Base-by-base conservation (phyloP, 1,284 basidiomycete species). In the Microbotryum violaceum region DNA sequence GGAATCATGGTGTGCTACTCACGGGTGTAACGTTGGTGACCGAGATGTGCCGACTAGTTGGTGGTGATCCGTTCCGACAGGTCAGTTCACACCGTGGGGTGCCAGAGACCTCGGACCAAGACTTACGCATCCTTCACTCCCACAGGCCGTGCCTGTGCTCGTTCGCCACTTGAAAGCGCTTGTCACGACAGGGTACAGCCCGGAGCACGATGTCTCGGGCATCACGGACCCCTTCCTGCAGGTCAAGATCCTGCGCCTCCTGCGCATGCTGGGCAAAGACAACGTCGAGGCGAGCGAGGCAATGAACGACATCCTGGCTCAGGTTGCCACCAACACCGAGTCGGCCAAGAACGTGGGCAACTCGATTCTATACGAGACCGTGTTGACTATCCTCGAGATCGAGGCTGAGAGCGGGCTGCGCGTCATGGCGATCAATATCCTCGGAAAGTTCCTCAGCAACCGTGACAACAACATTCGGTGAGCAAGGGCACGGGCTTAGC, bases 351-450 rank as follows among this genome's bases (percentile, higher is more conserved):
- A 97, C 71, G 96, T 98, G 67, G 96, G 96, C 62, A 98, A 98
- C 76, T 86, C 92, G 7, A 98, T 99, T 66, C 78, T 99, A 44
- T 99, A 99, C 75, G 96, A 99, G 78, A 94, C 94, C 0, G 96
- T 98, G 3, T 81, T 97, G 66, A 92, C 93, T 8, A 89, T 98
- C n/a, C 81, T 99, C 54, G 94, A 98, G 70, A 98, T 98, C 65
- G 92, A 97, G 73, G 94, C 96, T 9, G 96, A 99, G 75, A 88
- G 85, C 61, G 91, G 92, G 25, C 78, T 98, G 47, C 85, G 96
- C 6, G 94, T 98, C 57, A 97, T 99, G 96, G 96, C 96, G 0
- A 99, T 99, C 78, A 99, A 99, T 75, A 97, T 98, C 62, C 82
- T 99, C 49, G 96, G 96, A 64, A 98, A 97, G 77, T 99, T 98